These are phyloP conservation scores for Ascochyta rabiei DNA, from an alignment of 2,329 filamentous ascomycete species.

Conservation along the genomic window DNA sequence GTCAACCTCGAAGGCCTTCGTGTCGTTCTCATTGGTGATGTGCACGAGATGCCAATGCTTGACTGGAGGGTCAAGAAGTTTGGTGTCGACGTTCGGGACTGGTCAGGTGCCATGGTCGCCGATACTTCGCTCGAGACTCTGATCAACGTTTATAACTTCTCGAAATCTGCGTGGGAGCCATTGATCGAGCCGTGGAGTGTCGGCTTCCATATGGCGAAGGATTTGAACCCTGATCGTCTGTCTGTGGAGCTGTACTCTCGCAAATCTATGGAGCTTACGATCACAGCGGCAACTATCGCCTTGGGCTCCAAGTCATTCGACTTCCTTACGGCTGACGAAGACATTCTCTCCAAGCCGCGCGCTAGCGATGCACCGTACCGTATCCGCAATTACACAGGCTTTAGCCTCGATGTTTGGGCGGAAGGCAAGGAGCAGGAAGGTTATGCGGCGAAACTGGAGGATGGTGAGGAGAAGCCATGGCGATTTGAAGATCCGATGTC, in stretches of 20 bases:
- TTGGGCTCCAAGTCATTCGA: slow-evolving; percentile 90
- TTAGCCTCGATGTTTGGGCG: slow-evolving; percentile 79
- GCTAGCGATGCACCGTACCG: slow-evolving; percentile 91
- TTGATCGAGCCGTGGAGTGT: slow-evolving; percentile 95
- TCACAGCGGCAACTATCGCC: slow-evolving; percentile 93
- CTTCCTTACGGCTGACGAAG: slow-evolving; percentile 85
- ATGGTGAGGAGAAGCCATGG: slow-evolving; percentile 93
- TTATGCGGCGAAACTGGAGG: slow-evolving; percentile 77
- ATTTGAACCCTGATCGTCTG: slow-evolving; percentile 74
- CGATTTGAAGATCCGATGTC: slow-evolving; percentile 96
- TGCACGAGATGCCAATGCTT: slow-evolving; percentile 92
- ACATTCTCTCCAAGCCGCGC: slow-evolving; percentile 90
- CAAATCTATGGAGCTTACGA: slow-evolving; percentile 87
- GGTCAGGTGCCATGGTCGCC: slow-evolving; percentile 85
- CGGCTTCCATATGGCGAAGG: slow-evolving; percentile 85
- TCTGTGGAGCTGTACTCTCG: slow-evolving; percentile 86
- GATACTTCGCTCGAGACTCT: slow-evolving; percentile 93
- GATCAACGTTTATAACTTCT: slow-evolving; percentile 98
- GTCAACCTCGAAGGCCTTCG: slow-evolving; percentile 86
- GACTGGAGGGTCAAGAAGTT: slow-evolving; percentile 95
- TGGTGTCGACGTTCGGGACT: slow-evolving; percentile 82
- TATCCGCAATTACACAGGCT: slow-evolving; percentile 94
- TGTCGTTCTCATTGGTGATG: slow-evolving; percentile 90
- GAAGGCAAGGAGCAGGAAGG: slow-evolving; percentile 72
- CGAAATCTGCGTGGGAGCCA: slow-evolving; percentile 98